phyloP scores from a whole-genome alignment of 2,329 filamentous ascomycete genomes.

The Epichloe baconii region DNA sequence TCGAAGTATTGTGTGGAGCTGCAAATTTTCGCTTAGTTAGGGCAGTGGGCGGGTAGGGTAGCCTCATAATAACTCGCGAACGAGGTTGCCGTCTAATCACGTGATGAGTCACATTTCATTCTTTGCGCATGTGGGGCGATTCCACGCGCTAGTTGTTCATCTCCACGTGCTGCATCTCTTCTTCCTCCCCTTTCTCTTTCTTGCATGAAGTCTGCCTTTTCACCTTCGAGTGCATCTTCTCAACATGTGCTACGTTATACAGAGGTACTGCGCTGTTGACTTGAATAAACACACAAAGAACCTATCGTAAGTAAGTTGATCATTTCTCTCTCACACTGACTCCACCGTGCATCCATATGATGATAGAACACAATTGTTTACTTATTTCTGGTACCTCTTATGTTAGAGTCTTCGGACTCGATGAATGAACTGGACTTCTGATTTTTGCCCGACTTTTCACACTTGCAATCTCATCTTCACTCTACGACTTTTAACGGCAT shows the following conservation, averaged over 20 bases:
- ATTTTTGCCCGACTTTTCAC: constrained; percentile 23
- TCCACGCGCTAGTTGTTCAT: background rate
- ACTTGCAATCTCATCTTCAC: background rate
- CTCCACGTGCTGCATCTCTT: background rate
- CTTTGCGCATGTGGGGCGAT: background rate
- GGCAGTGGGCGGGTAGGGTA: constrained; percentile 17
- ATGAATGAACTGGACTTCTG: constrained; percentile 88
- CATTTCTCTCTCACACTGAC: background rate
- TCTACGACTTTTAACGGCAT: background rate
- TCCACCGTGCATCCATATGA: constrained; percentile 36
- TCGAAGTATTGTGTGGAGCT: constrained; percentile 26
- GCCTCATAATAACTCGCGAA: background rate
- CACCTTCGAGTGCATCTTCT: background rate
- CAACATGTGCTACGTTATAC: background rate
- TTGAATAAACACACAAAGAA: background rate
- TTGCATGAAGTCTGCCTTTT: background rate
- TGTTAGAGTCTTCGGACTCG: constrained; percentile 57
- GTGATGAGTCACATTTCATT: background rate
- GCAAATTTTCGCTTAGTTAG: constrained; percentile 34
- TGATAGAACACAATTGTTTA: constrained; percentile 51
- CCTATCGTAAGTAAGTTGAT: constrained; percentile 6
- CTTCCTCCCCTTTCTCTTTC: background rate
- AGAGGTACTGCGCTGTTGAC: background rate
- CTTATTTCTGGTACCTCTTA: constrained; percentile 97
- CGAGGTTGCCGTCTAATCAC: background rate